Conservation (phyloP, 176 grass and related monocot species). For the Olyra latifolia region DNA sequence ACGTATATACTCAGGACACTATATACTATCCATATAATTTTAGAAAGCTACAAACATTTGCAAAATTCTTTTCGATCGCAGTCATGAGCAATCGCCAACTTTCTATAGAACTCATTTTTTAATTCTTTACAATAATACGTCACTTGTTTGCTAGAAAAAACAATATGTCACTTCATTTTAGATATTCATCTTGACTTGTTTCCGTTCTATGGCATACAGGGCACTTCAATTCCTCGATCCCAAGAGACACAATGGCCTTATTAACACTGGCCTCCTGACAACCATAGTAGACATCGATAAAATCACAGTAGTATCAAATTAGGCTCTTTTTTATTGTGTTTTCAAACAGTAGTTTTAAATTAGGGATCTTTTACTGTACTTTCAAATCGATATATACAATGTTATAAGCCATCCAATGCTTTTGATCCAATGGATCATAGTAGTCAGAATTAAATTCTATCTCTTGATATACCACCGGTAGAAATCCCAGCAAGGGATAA, state of each 20-base stretch:
- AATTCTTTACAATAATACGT: neutral
- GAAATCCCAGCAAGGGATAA: too few relatives aligned
- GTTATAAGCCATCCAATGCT: too few relatives aligned
- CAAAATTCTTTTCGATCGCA: neutral
- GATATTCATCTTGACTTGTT: slow-evolving; percentile 19
- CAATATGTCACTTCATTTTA: slow-evolving; percentile 1
- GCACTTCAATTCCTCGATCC: slow-evolving; percentile 49
- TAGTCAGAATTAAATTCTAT: too few relatives aligned
- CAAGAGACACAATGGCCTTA: slow-evolving; percentile 61
- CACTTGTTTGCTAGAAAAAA: too few relatives aligned
- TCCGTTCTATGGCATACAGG: slow-evolving; percentile 36
- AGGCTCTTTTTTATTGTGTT: too few relatives aligned
- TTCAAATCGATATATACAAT: too few relatives aligned
- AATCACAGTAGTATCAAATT: slow-evolving; percentile 6
- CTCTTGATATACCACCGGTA: too few relatives aligned
- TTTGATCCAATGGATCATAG: too few relatives aligned
- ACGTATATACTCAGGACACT: neutral
- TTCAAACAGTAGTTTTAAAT: too few relatives aligned
- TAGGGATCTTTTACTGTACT: too few relatives aligned
- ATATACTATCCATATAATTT: neutral
- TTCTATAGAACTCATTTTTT: neutral
- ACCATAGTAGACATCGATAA: slow-evolving; percentile 60
- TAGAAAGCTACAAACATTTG: neutral
- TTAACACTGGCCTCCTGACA: slow-evolving; percentile 69
- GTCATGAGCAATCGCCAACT: neutral